Conservation (phyloP, 768 basidiomycete genomes). For the Wakefieldia striispora region DNA sequence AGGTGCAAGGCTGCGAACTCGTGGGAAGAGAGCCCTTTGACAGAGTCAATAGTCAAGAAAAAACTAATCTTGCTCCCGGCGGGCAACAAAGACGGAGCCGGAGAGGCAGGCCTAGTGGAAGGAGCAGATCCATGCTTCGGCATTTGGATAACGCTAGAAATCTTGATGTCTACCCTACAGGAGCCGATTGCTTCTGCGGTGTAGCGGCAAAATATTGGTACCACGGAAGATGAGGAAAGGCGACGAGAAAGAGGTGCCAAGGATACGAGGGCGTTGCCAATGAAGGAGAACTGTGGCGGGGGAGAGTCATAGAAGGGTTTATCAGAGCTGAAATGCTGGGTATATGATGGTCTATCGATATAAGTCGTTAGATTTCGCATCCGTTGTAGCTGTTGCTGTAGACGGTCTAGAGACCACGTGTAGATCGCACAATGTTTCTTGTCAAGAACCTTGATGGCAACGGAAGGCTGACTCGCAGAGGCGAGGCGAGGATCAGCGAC, state of each 20-base stretch:
- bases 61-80: constrained; percentile 82
- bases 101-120: constrained; percentile 75
- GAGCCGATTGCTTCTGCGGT: constrained; percentile 95
- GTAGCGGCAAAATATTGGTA: constrained; percentile 92
- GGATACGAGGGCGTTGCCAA: constrained; percentile 83
- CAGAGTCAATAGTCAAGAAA: constrained; percentile 79
- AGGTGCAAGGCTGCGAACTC: constrained; percentile 86
- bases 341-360: constrained; percentile 89
- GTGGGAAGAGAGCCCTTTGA: constrained; percentile 86
- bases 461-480: constrained; percentile 74
- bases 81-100: constrained; percentile 62
- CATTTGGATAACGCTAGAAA: constrained; percentile 62
- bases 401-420: constrained; percentile 85
- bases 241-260: constrained; percentile 78
- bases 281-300: constrained; percentile 87
- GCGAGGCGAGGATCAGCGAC: constrained; percentile 80
- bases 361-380: constrained; percentile 93
- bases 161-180: constrained; percentile 82
- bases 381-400: constrained; percentile 84
- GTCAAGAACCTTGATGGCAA: constrained; percentile 91
- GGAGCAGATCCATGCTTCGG: constrained; percentile 57
- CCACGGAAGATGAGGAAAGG: constrained; percentile 67
- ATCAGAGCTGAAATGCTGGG: constrained; percentile 90
- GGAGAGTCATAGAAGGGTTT: constrained; percentile 91
- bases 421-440: constrained; percentile 84